These are phyloP conservation scores for Cryphonectria naterciae DNA, from an alignment of 2,329 filamentous ascomycete genomes.

Conservation along the genomic window DNA sequence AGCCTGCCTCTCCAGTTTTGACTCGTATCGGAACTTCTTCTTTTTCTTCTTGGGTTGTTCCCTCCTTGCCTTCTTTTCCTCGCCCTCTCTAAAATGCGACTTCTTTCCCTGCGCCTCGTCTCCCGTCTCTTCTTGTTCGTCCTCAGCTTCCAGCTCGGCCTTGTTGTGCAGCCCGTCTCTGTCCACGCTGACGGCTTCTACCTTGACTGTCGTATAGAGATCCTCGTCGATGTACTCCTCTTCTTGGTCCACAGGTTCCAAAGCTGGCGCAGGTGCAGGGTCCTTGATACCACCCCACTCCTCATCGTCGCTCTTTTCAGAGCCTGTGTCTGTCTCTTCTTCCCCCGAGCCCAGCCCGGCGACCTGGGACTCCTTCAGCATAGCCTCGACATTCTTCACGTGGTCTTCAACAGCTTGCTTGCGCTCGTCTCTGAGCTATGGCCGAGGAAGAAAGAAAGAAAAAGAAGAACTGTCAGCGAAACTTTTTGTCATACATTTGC, in stretches of 20 bases:
- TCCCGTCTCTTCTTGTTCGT: constrained; percentile 37
- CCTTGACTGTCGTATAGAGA: constrained; percentile 90
- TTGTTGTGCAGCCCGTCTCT: constrained; percentile 71
- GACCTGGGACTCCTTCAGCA: constrained; percentile 66
- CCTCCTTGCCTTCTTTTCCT: constrained; percentile 54
- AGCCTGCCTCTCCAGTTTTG: constrained; percentile 80
- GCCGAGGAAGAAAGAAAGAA: not conserved
- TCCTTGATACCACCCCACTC: constrained; percentile 72
- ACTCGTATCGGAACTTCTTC: constrained; percentile 91
- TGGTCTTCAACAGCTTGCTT: constrained; percentile 82
- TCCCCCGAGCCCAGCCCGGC: constrained; percentile 47
- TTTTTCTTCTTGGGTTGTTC: constrained; percentile 77
- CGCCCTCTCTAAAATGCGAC: constrained; percentile 34
- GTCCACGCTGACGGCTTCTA: constrained; percentile 84
- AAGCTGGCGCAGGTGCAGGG: constrained; percentile 40
- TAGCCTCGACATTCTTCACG: constrained; percentile 73
- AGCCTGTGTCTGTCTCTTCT: constrained; percentile 41
- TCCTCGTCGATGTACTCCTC: constrained; percentile 97
- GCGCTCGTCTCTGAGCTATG: constrained; percentile 80
- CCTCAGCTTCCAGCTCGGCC: constrained; percentile 43
- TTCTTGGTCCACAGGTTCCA: constrained; percentile 71
- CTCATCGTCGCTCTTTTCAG: constrained; percentile 50
- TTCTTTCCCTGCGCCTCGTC: constrained; percentile 37
- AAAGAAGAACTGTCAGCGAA: not conserved
- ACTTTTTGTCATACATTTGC: not conserved